A percentile compares a stretch with the other conserved stretches of the same genome.
These are phyloP conservation scores for Talaromyces verruculosus DNA, from an alignment of 2,329 filamentous ascomycete species.

Conservation along the genomic window DNA sequence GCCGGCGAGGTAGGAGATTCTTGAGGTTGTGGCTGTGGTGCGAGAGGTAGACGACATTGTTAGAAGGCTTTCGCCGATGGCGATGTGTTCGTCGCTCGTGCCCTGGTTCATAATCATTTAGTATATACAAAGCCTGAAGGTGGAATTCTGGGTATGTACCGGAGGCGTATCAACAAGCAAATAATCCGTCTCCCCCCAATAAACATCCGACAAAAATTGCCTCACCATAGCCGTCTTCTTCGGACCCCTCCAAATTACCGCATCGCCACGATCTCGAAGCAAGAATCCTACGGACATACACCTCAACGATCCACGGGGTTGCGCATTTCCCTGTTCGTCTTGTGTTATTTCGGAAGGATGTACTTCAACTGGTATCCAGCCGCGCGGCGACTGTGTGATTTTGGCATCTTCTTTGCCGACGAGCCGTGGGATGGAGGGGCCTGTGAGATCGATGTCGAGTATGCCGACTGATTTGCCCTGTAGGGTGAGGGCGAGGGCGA, in stretches of 20 bases:
- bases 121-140: background rate
- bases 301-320: conserved; percentile 43
- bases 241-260: conserved; percentile 94
- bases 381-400: conserved; percentile 85
- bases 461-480: conserved; percentile 88
- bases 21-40: conserved; percentile 22
- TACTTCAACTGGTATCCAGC: conserved; percentile 87
- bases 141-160: conserved; percentile 36
- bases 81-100: conserved; percentile 88
- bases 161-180: conserved; percentile 94
- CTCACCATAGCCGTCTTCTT: conserved; percentile 99
- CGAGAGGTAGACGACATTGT: conserved; percentile 38
- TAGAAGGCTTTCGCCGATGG: conserved; percentile 81
- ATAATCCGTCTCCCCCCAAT: conserved; percentile 85
- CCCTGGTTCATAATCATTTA: background rate
- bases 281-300: conserved; percentile 96
- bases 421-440: conserved; percentile 92
- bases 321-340: conserved; percentile 22
- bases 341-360: conserved; percentile 56
- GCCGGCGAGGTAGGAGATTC: conserved; percentile 68
- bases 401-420: conserved; percentile 86
- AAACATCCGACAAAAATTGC: conserved; percentile 88
- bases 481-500: conserved; percentile 83
- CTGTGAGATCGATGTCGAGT: conserved; percentile 93
- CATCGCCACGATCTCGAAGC: conserved; percentile 76